Conservation (phyloP, 345 rosid genomes). For the Eucalyptus grandis region DNA sequence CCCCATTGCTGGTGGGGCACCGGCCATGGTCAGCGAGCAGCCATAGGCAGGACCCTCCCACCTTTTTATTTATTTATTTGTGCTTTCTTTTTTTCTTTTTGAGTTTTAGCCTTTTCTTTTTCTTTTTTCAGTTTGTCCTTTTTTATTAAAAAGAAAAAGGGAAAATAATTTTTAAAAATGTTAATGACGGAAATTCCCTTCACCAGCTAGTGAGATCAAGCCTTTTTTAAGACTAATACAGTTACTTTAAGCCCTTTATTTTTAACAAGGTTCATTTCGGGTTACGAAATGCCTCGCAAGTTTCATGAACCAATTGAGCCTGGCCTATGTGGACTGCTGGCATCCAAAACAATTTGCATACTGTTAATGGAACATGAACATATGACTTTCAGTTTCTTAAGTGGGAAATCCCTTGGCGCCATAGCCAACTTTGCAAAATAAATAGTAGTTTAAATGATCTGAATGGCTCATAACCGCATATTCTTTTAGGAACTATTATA, state of each 20-base stretch:
- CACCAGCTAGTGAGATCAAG: background rate
- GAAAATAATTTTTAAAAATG: too few species aligned
- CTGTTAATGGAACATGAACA: background rate
- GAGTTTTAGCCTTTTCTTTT: background rate
- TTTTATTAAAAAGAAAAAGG: too few species aligned
- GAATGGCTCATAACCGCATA: background rate
- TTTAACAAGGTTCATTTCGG: too few species aligned
- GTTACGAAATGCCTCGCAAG: background rate
- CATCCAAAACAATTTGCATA: background rate
- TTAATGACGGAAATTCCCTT: background rate
- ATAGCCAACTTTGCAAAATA: background rate
- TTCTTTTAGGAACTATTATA: background rate
- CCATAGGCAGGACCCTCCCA: background rate
- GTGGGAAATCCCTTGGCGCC: background rate
- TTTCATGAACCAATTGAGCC: background rate
- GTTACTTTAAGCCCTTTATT: accelerated
- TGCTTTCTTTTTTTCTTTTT: background rate
- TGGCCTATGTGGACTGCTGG: background rate
- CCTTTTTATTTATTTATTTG: background rate
- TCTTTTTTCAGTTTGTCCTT: background rate
- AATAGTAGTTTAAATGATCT: background rate
- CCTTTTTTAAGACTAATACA: too few species aligned
- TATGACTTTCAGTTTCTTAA: background rate
- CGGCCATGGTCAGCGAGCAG: background rate
- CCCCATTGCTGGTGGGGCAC: background rate